Evolutionary conservation across 495 filamentous ascomycete species (phyloP), one percentile per base, ranked within the genome.

Genomic region (Podospora fimiseda): DNA sequence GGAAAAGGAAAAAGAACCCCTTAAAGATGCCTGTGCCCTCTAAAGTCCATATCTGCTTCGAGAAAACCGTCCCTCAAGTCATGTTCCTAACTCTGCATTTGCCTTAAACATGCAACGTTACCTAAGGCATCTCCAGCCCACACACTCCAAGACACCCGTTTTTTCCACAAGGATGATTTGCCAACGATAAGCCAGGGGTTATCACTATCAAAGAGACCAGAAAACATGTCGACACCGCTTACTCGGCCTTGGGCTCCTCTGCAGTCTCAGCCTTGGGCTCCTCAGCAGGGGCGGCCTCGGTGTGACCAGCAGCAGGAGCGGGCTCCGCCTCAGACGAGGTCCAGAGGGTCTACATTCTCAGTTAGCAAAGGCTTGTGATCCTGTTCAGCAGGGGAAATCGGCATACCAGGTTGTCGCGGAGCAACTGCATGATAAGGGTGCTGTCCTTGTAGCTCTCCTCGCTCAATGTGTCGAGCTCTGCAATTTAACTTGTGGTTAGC

Each of bases 391-490:
- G 15, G 50, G 16, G 19, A 21, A 21, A 71, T 89, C 65, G n/a
- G n/a, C n/a, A n/a, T 85, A 97, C 93, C 74, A 98, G 72, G 80
- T 98, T 98, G 79, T 98, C 93, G 68, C 93, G 90, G 70, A 99
- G 88, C 43, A 99, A 81, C 83, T 99, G 93, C 93, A 99, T 99
- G 80, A 99, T 99, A 62, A 99, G 85, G 43, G 93, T 99, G 84
- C 92, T 96, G 76, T 98, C 93, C 63, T 94, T 91, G 84, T 98
- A 98, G 61, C 90, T 95, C 74, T 98, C 93, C 79, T 98, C 93
- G 53, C 90, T 96, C 53, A 98, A 80, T 16, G 92, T 96, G 78
- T 98, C 93, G 60, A 98, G 89, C 82, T 98, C 93, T 57, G 93
- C 93, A 72, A 97, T 97, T 56, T 93, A 93, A 70, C 97, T 93